Conservation (phyloP, 140 eudicot genomes). For the Stevia rebaudiana region DNA sequence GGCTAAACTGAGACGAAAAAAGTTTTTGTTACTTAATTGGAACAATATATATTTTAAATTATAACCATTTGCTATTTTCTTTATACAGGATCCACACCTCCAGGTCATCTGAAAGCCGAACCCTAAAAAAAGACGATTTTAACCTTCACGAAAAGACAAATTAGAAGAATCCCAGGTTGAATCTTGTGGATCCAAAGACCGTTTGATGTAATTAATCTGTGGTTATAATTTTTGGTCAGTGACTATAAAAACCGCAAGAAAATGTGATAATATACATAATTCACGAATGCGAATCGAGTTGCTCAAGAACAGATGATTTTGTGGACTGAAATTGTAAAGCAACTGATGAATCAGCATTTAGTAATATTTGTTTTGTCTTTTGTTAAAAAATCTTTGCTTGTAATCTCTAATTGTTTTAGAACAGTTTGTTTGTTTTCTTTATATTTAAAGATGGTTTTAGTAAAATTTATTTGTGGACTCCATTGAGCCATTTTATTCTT, state of each 20-base stretch:
- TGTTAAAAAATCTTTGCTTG: slow-evolving; percentile 27
- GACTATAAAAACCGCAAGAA: slow-evolving; percentile 20
- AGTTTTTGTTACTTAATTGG: no score
- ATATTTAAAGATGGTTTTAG: slow-evolving; percentile 27
- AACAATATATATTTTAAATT: no score
- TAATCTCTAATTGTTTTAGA: slow-evolving; percentile 31
- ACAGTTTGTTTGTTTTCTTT: slow-evolving; percentile 25
- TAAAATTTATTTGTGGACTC: slow-evolving; percentile 13
- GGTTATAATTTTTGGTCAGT: slow-evolving; percentile 27
- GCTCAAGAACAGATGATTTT: slow-evolving; percentile 23
- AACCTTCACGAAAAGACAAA: slow-evolving; percentile 5
- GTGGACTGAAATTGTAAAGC: slow-evolving; percentile 28
- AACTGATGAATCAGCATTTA: slow-evolving; percentile 22
- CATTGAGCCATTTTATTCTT: background rate
- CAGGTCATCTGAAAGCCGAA: slow-evolving; percentile 74
- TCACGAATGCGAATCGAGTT: slow-evolving; percentile 19
- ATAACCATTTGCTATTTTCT: background rate
- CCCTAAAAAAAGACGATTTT: slow-evolving; percentile 38
- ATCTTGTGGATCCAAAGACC: slow-evolving; percentile 21
- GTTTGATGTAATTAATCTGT: slow-evolving; percentile 32
- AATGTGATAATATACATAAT: slow-evolving; percentile 26
- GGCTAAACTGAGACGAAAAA: no score
- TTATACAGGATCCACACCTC: slow-evolving; percentile 47
- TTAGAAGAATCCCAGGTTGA: slow-evolving; percentile 18
- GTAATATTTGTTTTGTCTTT: slow-evolving; percentile 14